phyloP scores from a whole-genome alignment of 306 rosid genomes.

The Abrus pulchellus region DNA sequence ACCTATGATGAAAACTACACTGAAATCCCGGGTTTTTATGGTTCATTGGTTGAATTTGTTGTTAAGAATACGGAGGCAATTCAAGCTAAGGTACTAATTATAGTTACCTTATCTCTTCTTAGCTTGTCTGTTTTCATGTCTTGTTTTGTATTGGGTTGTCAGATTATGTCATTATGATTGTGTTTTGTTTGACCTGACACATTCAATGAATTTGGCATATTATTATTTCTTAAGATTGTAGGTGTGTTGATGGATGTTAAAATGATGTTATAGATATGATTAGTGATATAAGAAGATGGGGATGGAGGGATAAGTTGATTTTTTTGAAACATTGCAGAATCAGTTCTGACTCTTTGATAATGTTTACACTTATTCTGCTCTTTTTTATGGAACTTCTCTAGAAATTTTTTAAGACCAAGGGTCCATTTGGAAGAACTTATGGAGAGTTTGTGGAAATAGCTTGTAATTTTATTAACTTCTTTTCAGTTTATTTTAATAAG shows the following conservation, averaged over 20 bases:
- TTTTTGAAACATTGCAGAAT: conserved; percentile 2
- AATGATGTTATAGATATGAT: background rate
- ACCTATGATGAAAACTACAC: conserved; percentile 54
- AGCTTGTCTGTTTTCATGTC: conserved; percentile 5
- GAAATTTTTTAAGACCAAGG: background rate
- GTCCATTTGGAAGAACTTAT: too few species aligned
- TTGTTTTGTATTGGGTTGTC: conserved; percentile 6
- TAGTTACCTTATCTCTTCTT: background rate
- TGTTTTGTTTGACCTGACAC: conserved; percentile 27
- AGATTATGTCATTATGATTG: conserved; percentile 3
- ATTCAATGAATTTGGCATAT: conserved; percentile 19
- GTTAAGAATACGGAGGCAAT: conserved; percentile 66
- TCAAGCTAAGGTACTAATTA: conserved; percentile 67
- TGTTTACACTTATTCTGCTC: background rate
- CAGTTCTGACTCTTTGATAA: conserved; percentile 21
- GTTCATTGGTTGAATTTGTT: conserved; percentile 68
- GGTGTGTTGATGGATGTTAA: background rate
- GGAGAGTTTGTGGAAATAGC: too few species aligned
- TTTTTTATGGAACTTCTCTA: background rate
- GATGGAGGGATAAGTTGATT: conserved; percentile 3
- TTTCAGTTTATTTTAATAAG: too few species aligned
- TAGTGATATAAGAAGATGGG: background rate
- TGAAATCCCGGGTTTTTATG: conserved; percentile 44
- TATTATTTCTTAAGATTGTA: background rate
- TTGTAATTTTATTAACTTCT: too few species aligned